Evolutionary conservation across 2,329 filamentous ascomycete genomes (phyloP), one percentile per base, ranked within the genome.

Genomic region (Colletotrichum sansevieriae): DNA sequence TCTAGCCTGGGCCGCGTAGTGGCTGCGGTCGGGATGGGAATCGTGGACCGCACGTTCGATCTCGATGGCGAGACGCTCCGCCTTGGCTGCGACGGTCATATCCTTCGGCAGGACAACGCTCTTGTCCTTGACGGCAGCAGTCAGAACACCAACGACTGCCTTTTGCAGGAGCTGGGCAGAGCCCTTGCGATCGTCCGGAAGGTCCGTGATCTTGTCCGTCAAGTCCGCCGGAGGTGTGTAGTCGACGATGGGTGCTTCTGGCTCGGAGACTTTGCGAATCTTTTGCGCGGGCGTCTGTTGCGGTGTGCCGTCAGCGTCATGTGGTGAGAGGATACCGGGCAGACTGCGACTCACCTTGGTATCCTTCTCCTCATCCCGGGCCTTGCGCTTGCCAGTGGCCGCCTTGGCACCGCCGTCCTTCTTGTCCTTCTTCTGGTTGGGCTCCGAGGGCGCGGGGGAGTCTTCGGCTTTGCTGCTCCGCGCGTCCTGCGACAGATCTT

Each of bases 1-100:
- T 71, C 94, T 90, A 74, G 94, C 87, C 79, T 97, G 88, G 39
- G 83, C 82, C 13, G 76, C 82, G 73, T 89, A 90, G 59, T 88
- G 82, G 66, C 83, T 82, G 25, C 83, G 81, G 39, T 80, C 81
- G 0, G 84, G 82, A 64, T 90, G 86, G 0, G 83, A 85, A 70
- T 87, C 86, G 65, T 85, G 83, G 13, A 90, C 86, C 4, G 88
- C 88, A 74, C 93, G 89, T 81, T 98, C 95, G 70, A 98, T 91
- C 71, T 93, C 88, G 29, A 97, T 82, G 13, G 92, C 92, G 52
- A 95, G 86, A 22, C 86, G 86, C 75, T 92, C 90, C 11, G 91
- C 90, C 67, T 92, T 82, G 10, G 85, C 85, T 56, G 91, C 89
- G 13, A 87, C 83, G 0, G 88, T 89, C 63, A 89, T 85, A 54